Evolutionary conservation across 2,329 filamentous ascomycete genomes (phyloP).

Genomic region (Fonsecaea nubica): DNA sequence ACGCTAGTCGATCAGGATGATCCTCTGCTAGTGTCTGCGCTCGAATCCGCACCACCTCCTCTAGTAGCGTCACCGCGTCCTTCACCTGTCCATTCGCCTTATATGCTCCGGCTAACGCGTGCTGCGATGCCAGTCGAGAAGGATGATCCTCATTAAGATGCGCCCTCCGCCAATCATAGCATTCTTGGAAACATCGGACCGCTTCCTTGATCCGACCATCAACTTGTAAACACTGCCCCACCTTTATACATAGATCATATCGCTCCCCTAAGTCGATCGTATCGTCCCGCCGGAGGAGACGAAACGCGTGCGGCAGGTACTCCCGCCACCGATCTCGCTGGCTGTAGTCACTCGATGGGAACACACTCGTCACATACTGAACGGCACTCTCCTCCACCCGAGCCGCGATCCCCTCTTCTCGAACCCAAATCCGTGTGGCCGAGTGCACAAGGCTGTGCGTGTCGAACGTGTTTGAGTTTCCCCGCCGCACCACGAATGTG

Average conservation of each 20-base stretch:
- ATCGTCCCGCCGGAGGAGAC: slow-evolving; percentile 6
- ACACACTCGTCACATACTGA: slow-evolving; percentile 7
- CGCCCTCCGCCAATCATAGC: slow-evolving; percentile 8
- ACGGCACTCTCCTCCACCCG: slow-evolving; percentile 6
- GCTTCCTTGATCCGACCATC: slow-evolving; percentile 15
- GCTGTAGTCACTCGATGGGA: slow-evolving; percentile 7
- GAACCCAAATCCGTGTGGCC: slow-evolving; percentile 45
- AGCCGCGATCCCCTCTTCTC: slow-evolving; percentile 32
- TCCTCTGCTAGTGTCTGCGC: slow-evolving; percentile 40
- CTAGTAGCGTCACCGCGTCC: slow-evolving; percentile 20
- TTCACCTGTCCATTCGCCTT: slow-evolving; percentile 15
- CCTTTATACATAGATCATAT: slow-evolving; percentile 2
- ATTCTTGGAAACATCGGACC: slow-evolving; percentile 11
- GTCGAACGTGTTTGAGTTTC: slow-evolving; percentile 26
- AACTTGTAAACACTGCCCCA: slow-evolving; percentile 7
- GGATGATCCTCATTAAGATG: slow-evolving; percentile 41
- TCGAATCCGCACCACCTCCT: slow-evolving; percentile 31
- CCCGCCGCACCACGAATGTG: slow-evolving; percentile 42
- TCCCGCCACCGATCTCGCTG: slow-evolving; percentile 15
- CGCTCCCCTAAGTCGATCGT: background rate
- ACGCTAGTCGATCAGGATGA: slow-evolving; percentile 38
- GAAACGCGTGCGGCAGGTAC: slow-evolving; percentile 21
- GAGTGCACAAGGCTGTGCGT: slow-evolving; percentile 46
- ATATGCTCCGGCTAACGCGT: slow-evolving; percentile 22
- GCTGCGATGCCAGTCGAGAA: slow-evolving; percentile 31